Percentiles rank a stretch among this genome's conserved stretches.
phyloP scores from a whole-genome alignment of 495 filamentous ascomycete genomes.

The Neurospora discreta region DNA sequence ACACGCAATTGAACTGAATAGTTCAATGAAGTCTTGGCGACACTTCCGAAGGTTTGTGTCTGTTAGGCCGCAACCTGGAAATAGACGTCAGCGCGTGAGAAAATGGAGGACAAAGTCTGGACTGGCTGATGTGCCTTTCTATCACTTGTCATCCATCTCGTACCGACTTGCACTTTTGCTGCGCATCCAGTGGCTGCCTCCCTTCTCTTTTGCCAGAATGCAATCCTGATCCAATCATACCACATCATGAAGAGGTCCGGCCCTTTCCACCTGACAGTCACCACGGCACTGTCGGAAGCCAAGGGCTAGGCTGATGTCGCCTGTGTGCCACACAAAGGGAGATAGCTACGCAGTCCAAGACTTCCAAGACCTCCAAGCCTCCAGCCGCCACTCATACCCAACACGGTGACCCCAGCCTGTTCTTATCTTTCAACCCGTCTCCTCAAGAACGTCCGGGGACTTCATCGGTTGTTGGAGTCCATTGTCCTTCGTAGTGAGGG shows the following conservation, averaged over 20 bases:
- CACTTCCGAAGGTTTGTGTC: neutral
- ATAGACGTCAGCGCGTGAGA: neutral
- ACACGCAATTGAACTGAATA: neutral
- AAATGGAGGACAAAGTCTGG: neutral
- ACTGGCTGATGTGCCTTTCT: neutral
- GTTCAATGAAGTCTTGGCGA: neutral
- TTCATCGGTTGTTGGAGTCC: neutral
- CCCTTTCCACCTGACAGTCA: neutral
- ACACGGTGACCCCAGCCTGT: neutral
- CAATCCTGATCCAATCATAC: neutral
- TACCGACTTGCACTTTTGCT: neutral
- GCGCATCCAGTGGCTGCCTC: neutral
- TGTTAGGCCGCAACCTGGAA: neutral
- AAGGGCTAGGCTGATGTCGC: neutral
- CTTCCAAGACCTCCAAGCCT: neutral
- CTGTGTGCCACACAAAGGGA: neutral
- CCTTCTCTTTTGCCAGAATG: neutral
- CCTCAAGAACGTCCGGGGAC: neutral
- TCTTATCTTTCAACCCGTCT: neutral
- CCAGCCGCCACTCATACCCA: neutral
- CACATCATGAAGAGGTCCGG: neutral
- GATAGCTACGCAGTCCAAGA: neutral
- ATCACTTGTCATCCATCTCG: neutral
- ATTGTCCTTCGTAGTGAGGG: neutral
- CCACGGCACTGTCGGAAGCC: neutral